phyloP scores from a whole-genome alignment of 805 yeast species.

The Dipodascus geniculatus region DNA sequence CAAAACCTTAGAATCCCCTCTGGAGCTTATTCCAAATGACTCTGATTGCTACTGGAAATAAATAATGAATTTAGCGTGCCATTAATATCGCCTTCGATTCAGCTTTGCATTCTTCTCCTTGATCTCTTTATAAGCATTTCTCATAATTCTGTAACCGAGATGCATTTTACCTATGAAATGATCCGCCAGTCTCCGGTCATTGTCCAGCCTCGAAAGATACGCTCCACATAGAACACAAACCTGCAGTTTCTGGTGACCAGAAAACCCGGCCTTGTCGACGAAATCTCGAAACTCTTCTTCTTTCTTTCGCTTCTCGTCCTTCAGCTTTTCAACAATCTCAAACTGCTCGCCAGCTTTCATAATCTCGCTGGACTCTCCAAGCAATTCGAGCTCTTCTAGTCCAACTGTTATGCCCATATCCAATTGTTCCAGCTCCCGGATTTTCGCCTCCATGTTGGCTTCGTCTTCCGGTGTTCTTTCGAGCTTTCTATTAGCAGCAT shows the following conservation, averaged over 20 bases:
- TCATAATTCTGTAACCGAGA: conserved; percentile 67
- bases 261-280: conserved; percentile 62
- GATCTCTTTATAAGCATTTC: conserved; percentile 24
- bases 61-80: too few relatives aligned
- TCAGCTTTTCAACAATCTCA: conserved; percentile 33
- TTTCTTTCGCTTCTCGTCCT: conserved; percentile 37
- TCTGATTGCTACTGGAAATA: too few relatives aligned
- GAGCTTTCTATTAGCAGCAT: conserved; percentile 48
- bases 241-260: conserved; percentile 82
- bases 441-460: conserved; percentile 28
- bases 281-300: conserved; percentile 47
- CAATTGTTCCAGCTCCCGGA: conserved; percentile 25
- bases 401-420: conserved; percentile 55
- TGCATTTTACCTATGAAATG: conserved; percentile 86
- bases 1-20: too few relatives aligned
- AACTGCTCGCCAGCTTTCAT: conserved; percentile 33
- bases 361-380: conserved; percentile 39
- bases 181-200: conserved; percentile 78
- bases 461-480: conserved; percentile 69
- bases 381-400: conserved; percentile 49
- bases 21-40: too few relatives aligned
- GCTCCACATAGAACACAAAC: conserved; percentile 90
- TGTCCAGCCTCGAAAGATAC: conserved; percentile 71
- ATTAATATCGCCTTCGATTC: conserved; percentile 1
- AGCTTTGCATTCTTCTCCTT: conserved; percentile 10